Base-by-base conservation (phyloP, 2,329 filamentous ascomycete genomes). In the Penicillium griseofulvum region DNA sequence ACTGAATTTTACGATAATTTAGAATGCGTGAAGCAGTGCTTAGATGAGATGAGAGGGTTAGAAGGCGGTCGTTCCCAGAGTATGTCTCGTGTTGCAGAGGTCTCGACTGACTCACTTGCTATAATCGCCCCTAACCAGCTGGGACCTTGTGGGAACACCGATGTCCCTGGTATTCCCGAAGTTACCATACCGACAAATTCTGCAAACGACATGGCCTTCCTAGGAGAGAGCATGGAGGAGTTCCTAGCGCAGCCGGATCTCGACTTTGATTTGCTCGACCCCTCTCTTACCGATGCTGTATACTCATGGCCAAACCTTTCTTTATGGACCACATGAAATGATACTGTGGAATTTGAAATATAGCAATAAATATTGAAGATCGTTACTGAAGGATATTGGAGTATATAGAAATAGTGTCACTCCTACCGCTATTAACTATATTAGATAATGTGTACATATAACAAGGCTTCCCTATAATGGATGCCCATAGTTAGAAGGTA, bases 1-100 rank as follows among this genome's bases (percentile, higher is more conserved):
- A 57, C 60, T 9, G 68, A 71, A 28, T 70, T 70, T 24, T 63
- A 63, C 34, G 57, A 68, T 28, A 68, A 70, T 28, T 52, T 69
- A 1, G 54, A 65, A 24, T 58, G 46, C 11, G 54, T 63, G 9
- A 56, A 52, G 38, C 54, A 54, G 36, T 62, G 57, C 42, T 43
- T 63, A 5, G 37, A 60, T 9, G 28, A 47, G 26, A 48, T 28
- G 12, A 24, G 5, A 24, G 7, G 7, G 5, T n/a, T 42, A 38
- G 34, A 39, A 14, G n/a, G 12, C 11, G 17, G 31, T 9, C 12
- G 2, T 22, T 11, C 14, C n/a, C 33, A 31, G 2, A 36, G 12
- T 22, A 3, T 10, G 16, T 14, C 41, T 31, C 26, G 19, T n/a
- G 10, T 36, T 12, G 5, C 11, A 17, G 28, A 43, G 4, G 17